Evolutionary conservation across 371 early-diverging fungal genomes (phyloP), one percentile per base, ranked within the genome.

Genomic region (Saksenaea oblongispora): DNA sequence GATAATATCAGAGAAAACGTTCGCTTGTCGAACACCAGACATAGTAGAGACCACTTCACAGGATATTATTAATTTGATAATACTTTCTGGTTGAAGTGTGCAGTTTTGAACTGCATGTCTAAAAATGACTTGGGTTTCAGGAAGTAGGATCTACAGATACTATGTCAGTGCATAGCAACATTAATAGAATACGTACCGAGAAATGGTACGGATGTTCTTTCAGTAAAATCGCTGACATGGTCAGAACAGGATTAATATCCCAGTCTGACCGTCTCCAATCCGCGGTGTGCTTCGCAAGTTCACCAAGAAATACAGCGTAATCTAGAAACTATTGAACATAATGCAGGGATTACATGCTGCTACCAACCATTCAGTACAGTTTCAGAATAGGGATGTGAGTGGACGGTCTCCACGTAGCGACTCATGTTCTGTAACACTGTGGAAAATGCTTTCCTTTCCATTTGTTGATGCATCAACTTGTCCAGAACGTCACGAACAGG

Each of bases 401-500:
- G 85, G 0, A 87, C 86, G 0, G 74, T 74, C 56, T 85, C 82
- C 0, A 87, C 76, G 55, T 87, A 87, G 1, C 79, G 74, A 4
- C 79, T 74, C 58, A 82, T 75, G 61, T 87, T 87, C 51, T 74
- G 73, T 26, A 87, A 58, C 17, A 87, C 84, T 2, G 79, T 80
- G 0, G 87, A 87, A 17, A 87, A 85, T 7, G 84, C 75, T 14
- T 71, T 68, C 3, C 84, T 74, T 15, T 84, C 85, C 72, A 87
- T 72, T 42, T 83, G 85, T 57, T 84, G 83, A 31, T 79, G 85
- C 76, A 80, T 79, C 42, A 87, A 65, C 36, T 85, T 81, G 27
- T 87, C 86, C 14, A 87, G 28, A 5, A 87, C 85, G 59, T 87
- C 87, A 5, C 84, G 82, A 7, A 87, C 75, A 14, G 87, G 87